phyloP scores from a whole-genome alignment of 202 grass and related monocot species.

The Saccharum hybrid region DNA sequence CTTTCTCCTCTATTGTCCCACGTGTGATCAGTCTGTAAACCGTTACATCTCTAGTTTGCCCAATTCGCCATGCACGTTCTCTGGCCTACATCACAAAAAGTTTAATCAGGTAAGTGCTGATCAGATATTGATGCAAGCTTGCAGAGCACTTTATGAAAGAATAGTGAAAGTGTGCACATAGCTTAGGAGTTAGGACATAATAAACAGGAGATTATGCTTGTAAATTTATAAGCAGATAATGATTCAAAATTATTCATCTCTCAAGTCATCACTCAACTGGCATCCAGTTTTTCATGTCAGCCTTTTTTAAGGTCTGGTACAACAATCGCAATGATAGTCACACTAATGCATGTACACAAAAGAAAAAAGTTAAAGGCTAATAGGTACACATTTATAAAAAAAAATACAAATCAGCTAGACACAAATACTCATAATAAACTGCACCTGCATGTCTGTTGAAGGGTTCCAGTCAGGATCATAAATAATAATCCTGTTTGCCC shows the following conservation, averaged over 20 bases:
- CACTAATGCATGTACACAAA: neutral
- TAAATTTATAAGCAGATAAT: slow-evolving; percentile 28
- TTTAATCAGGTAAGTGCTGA: slow-evolving; percentile 34
- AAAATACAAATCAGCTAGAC: neutral
- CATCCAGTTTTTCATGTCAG: slow-evolving; percentile 31
- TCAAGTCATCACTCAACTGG: slow-evolving; percentile 4
- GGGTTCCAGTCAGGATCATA: slow-evolving; percentile 98
- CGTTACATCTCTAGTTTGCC: slow-evolving; percentile 84
- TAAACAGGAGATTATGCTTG: slow-evolving; percentile 16
- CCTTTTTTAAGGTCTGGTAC: slow-evolving; percentile 7
- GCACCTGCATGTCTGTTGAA: slow-evolving; percentile 97
- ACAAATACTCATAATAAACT: neutral
- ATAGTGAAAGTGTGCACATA: slow-evolving; percentile 15
- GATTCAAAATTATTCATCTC: slow-evolving; percentile 28
- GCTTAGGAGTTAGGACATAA: slow-evolving; percentile 1
- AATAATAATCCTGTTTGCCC: slow-evolving; percentile 86
- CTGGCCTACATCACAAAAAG: slow-evolving; percentile 64
- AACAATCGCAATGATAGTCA: neutral
- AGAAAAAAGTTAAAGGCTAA: slow-evolving; percentile 14
- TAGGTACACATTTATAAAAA: neutral
- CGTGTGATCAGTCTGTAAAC: slow-evolving; percentile 91
- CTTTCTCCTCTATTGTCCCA: slow-evolving; percentile 97
- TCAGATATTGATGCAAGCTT: slow-evolving; percentile 9
- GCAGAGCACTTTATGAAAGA: slow-evolving; percentile 7
- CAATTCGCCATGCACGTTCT: slow-evolving; percentile 95